Conservation (phyloP, 2,329 filamentous ascomycete species). For the Penicillium janthinellum region DNA sequence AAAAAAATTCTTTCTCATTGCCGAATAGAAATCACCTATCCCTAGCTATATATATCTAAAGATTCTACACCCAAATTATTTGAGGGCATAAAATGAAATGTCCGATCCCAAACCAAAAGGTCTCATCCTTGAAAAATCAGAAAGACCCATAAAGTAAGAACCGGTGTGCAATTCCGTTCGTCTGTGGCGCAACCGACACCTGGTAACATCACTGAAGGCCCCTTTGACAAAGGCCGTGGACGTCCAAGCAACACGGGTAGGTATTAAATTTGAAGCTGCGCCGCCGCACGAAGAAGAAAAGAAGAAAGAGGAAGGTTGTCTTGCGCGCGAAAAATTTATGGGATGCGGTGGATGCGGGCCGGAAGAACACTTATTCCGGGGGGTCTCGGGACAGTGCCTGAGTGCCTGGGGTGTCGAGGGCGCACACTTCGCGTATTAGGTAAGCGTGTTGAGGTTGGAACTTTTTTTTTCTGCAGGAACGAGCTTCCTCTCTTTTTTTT, state of each 20-base stretch:
- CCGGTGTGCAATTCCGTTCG: conserved; percentile 74
- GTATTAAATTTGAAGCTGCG: conserved; percentile 60
- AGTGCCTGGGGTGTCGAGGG: background rate
- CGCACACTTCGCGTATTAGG: conserved; percentile 10
- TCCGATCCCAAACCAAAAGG: conserved; percentile 59
- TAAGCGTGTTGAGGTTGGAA: conserved; percentile 8
- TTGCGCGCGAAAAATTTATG: conserved; percentile 26
- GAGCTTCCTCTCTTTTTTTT: conserved; percentile 16
- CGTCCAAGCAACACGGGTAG: conserved; percentile 81
- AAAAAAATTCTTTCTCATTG: background rate
- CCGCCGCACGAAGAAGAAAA: conserved; percentile 78
- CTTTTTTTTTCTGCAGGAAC: conserved; percentile 8
- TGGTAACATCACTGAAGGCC: conserved; percentile 53
- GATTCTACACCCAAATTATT: background rate
- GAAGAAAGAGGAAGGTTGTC: conserved; percentile 42
- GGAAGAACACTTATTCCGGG: conserved; percentile 20
- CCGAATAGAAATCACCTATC: background rate
- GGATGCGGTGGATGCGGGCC: conserved; percentile 12
- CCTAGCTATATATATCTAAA: background rate
- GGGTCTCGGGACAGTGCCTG: background rate
- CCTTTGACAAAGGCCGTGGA: conserved; percentile 40
- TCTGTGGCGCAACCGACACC: conserved; percentile 84
- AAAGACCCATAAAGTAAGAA: conserved; percentile 55
- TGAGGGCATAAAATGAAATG: conserved; percentile 40
- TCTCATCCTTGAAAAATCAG: conserved; percentile 47